Evolutionary conservation across 306 rosid species (phyloP).

Genomic region (Chamaecrista fasciculata): DNA sequence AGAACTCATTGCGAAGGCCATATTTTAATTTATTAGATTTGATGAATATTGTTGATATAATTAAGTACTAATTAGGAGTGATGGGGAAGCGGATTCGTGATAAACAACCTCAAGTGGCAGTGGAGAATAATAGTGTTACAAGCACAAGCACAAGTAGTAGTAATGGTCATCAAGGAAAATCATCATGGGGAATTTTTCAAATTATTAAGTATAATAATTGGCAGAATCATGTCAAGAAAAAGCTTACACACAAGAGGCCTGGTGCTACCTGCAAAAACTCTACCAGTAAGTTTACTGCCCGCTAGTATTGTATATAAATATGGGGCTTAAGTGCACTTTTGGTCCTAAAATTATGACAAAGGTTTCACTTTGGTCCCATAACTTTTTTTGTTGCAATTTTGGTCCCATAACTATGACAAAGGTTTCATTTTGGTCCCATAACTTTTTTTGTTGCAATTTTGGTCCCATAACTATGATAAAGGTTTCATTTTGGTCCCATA

Average conservation of each 20-base stretch:
- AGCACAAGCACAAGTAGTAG: not conserved
- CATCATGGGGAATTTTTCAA: conserved; percentile 54
- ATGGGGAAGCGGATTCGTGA: conserved; percentile 45
- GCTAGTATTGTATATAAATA: too few relatives aligned
- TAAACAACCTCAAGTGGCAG: conserved; percentile 16
- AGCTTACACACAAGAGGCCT: conserved; percentile 33
- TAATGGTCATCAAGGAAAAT: conserved; percentile 41
- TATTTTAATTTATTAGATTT: too few relatives aligned
- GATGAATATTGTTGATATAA: not conserved
- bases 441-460: too few relatives aligned
- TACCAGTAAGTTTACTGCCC: conserved; percentile 43
- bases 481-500: too few relatives aligned
- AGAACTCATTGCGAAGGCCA: too few relatives aligned
- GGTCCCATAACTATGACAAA: too few relatives aligned
- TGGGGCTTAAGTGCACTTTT: too few relatives aligned
- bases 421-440: too few relatives aligned
- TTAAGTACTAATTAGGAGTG: conserved; percentile 7
- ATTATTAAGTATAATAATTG: conserved; percentile 61
- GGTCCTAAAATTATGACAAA: too few relatives aligned
- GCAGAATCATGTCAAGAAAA: conserved; percentile 60
- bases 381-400: too few relatives aligned
- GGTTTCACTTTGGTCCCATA: too few relatives aligned
- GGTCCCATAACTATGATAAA: too few relatives aligned
- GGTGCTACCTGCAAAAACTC: conserved; percentile 16
- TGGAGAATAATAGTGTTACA: conserved; percentile 12